Base-by-base conservation (phyloP, 1,284 basidiomycete genomes). In the Chalciporus sp. region DNA sequence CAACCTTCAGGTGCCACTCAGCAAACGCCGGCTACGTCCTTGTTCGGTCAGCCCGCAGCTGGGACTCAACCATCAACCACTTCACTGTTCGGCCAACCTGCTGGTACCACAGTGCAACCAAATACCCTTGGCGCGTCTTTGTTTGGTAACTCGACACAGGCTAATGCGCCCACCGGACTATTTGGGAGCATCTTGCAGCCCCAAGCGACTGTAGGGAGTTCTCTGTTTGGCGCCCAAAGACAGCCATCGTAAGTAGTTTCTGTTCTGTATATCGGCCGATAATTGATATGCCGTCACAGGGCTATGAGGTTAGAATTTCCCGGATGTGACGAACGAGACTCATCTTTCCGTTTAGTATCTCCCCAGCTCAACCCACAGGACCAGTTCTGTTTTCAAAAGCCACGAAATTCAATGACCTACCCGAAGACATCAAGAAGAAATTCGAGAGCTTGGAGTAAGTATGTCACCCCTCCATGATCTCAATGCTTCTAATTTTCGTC, bases 391-490 rank as follows among this genome's bases (percentile, higher is more conserved):
- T 90, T 62, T 82, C 80, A 16, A 90, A 85, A 66, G 81, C 83
- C 0, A 90, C 90, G 0, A 92, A 90, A 66, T 94, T 92, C 69
- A 92, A 94, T 49, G 91, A 94, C 64, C 70, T 93, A 16, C 85
- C 90, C 0, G 90, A 93, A 50, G 77, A 81, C 2, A 60, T 85
- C 37, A 87, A 84, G 69, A 83, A 72, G 57, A 75, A 72, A 6
- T 76, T 93, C 23, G 91, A 93, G 64, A 69, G 73, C 37, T 80
- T 93, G 47, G 90, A 94, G 91, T 93, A 61, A 48, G 54, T 57
- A 28, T 50, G 19, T 4, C 33, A 23, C 26, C 20, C 16, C 44
- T 10, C 16, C 16, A 14, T 17, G 7, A 31, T 10, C 14, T 16
- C 46, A 20, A 27, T 16, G 43, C 26, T 9, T 11, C 49, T 59